Evolutionary conservation across 148 eudicot genomes (phyloP), one percentile per base, ranked within the genome.

Genomic region (Camellia japonica): DNA sequence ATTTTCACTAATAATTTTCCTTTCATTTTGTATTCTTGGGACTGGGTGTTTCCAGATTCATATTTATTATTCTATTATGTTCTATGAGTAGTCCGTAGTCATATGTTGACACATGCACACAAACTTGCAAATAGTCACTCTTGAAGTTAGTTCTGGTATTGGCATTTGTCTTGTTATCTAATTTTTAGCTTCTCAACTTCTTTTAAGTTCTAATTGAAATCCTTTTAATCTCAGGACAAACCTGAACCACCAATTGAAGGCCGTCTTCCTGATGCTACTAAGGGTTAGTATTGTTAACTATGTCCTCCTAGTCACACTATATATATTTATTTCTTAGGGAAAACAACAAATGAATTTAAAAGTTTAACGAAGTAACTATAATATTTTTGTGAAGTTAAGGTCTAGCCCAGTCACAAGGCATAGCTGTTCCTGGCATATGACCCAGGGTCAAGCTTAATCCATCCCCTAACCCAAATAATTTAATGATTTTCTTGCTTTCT

Each of bases 191-290:
- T 61, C 49, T 61, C 46, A 42, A 20, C n/a, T 11, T 14, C n/a
- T 46, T 38, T 30, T 18, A 10, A 52, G 62, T 42, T 56, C 30
- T 44, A 30, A 59, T 18, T 20, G 3, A 9, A 80, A 16, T 16
- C 13, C 6, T 59, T 58, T 0, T 58, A 15, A 15, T 80, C 59
- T 47, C 87, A 96, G 99, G 99, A 96, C 91, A 88, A 87, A 83
- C 77, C 80, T 3, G 95, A 91, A 85, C 97, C 98, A 67, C 98
- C 98, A 42, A 73, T 80, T 49, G 99, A 96, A 82, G 99, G 99
- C 30, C 99, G 99, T 74, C 91, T 96, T 68, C 99, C 99, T 71
- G 94, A 91, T 89, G 98, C 99, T 56, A 88, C 90, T 13, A 79
- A 86, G 89, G 99, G 99, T 96, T 75, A 79, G 91, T 73, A 55